Evolutionary conservation across 371 early-diverging fungal species (phyloP).

Genomic region (Zopfochytrium polystomum): DNA sequence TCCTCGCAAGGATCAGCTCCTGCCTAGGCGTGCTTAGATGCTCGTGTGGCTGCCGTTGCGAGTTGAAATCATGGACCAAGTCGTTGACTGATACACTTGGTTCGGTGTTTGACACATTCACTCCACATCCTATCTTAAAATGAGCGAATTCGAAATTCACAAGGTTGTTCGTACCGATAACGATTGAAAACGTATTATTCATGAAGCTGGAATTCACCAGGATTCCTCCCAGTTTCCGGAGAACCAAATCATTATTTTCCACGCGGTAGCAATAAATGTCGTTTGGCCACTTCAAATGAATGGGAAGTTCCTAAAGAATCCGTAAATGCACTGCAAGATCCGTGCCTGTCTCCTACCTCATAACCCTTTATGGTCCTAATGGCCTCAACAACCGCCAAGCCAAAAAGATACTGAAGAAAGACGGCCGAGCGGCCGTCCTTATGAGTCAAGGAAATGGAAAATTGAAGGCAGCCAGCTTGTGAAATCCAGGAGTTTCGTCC

Average conservation of each 20-base stretch:
- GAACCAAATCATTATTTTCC: conserved; percentile 7
- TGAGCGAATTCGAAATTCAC: too few relatives aligned
- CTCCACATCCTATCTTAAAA: conserved; percentile 62
- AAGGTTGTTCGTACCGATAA: conserved; percentile 55
- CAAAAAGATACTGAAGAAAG: conserved; percentile 87
- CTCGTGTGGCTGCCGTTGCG: conserved; percentile 22
- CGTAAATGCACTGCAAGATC: too few relatives aligned
- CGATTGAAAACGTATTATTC: conserved; percentile 67
- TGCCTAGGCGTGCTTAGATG: conserved; percentile 50
- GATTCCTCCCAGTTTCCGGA: conserved; percentile 83
- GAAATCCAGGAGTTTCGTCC: conserved; percentile 93
- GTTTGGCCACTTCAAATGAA: conserved; percentile 95
- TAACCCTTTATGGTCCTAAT: conserved; percentile 66
- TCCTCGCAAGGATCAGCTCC: conserved; percentile 72
- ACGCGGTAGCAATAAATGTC: conserved; percentile 70
- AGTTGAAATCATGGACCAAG: conserved; percentile 59
- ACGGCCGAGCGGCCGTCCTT: conserved; percentile 58
- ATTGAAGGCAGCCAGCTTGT: conserved; percentile 84
- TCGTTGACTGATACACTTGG: conserved; percentile 86
- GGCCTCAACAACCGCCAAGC: conserved; percentile 78
- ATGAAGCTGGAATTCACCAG: conserved; percentile 76
- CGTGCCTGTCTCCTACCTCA: too few relatives aligned
- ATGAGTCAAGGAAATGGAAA: conserved; percentile 75
- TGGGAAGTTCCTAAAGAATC: conserved; percentile 62
- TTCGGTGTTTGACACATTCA: conserved; percentile 75